A percentile compares a stretch with the other conserved stretches of the same genome.
phyloP scores from a whole-genome alignment of 768 basidiomycete genomes.

The Pisolithus marmoratus region DNA sequence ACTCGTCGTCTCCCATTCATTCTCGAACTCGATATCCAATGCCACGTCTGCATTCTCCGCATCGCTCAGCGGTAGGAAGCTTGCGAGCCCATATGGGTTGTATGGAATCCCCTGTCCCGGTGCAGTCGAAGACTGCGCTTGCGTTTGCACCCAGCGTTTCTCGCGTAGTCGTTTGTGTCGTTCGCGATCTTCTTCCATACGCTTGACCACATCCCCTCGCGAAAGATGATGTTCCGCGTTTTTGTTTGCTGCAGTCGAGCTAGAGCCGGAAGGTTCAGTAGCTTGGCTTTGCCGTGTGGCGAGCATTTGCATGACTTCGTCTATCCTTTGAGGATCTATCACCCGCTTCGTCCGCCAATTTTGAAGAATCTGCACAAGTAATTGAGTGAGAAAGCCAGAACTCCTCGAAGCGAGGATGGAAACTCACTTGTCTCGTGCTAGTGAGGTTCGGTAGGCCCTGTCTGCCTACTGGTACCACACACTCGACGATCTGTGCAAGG shows the following conservation, averaged over 20 bases:
- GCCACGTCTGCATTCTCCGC: constrained; percentile 48
- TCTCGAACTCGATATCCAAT: constrained; percentile 81
- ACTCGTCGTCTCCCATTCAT: constrained; percentile 85
- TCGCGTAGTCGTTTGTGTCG: constrained; percentile 89
- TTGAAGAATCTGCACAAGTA: constrained; percentile 66
- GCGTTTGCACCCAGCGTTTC: constrained; percentile 85
- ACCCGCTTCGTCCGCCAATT: constrained; percentile 85
- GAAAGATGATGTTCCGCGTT: constrained; percentile 34
- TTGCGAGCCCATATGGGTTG: constrained; percentile 12
- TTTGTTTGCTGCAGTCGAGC: constrained; percentile 14
- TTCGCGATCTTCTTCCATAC: constrained; percentile 90
- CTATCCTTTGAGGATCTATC: constrained; percentile 72
- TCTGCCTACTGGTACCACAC: constrained; percentile 84
- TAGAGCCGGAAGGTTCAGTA: constrained; percentile 9
- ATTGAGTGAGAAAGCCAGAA: background rate
- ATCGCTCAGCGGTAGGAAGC: constrained; percentile 30
- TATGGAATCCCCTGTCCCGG: constrained; percentile 3
- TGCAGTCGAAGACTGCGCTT: constrained; percentile 35
- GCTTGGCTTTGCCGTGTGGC: constrained; percentile 37
- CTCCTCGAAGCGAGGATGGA: no score
- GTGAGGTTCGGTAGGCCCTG: constrained; percentile 84
- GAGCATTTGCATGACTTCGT: constrained; percentile 58
- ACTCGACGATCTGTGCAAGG: constrained; percentile 69
- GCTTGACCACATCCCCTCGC: constrained; percentile 68
- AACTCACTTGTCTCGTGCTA: constrained; percentile 76